Evolutionary conservation across 805 yeast species (phyloP).

Genomic region (Saccharomycopsis selenospora): DNA sequence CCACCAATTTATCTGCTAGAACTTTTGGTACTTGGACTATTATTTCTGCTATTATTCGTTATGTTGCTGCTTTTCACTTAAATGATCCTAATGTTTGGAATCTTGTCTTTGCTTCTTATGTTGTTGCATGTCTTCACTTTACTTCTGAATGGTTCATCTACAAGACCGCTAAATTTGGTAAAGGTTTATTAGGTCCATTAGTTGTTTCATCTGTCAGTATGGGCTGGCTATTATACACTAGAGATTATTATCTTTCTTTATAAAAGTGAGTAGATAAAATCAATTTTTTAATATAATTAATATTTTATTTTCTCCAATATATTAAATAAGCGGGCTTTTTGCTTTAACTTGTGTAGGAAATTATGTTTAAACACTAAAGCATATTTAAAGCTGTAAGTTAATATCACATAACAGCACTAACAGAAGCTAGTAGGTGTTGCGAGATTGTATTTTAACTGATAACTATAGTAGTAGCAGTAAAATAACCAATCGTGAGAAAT

Average conservation of each 20-base stretch:
- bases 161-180: constrained; percentile 75
- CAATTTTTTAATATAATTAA: no score
- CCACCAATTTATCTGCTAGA: constrained; percentile 72
- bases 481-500: no score
- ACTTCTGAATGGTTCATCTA: constrained; percentile 73
- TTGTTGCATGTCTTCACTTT: constrained; percentile 81
- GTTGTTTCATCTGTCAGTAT: constrained; percentile 69
- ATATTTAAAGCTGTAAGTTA: no score
- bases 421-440: no score
- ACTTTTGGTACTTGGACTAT: constrained; percentile 99
- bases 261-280: no score
- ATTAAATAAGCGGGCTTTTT: no score
- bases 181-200: constrained; percentile 85
- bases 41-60: constrained; percentile 73
- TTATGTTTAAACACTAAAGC: no score
- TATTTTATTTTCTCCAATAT: no score
- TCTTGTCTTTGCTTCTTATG: constrained; percentile 70
- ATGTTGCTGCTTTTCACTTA: constrained; percentile 78
- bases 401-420: no score
- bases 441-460: no score
- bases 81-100: constrained; percentile 65
- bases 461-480: no score
- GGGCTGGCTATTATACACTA: constrained; percentile 73
- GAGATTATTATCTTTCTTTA: constrained; percentile 45
- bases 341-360: no score